phyloP scores from a whole-genome alignment of 1,139 yeast species.

The Taiozyma sp. region DNA sequence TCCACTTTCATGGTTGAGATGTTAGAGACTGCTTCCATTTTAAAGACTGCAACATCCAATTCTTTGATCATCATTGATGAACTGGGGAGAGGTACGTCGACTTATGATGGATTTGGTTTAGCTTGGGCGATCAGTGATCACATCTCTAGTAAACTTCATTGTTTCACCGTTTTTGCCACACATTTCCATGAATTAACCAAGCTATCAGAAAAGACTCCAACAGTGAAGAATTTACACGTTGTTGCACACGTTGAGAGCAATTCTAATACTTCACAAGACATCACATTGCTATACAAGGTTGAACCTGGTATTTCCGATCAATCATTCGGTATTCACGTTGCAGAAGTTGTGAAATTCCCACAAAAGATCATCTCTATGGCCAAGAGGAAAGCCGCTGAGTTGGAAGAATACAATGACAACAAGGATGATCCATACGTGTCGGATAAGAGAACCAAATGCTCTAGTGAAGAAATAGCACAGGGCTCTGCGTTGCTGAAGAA shows the following conservation, averaged over 20 bases:
- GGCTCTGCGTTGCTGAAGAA: constrained; percentile 55
- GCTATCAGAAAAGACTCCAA: constrained; percentile 54
- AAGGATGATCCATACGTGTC: constrained; percentile 29
- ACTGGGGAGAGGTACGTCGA: constrained; percentile 93
- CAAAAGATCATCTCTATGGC: constrained; percentile 89
- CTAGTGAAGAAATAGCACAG: constrained; percentile 45
- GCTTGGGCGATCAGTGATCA: constrained; percentile 96
- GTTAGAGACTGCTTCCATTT: constrained; percentile 91
- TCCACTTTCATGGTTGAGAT: constrained; percentile 98
- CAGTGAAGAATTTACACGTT: constrained; percentile 81
- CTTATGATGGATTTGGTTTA: constrained; percentile 95
- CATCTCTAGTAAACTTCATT: constrained; percentile 61
- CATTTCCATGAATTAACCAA: constrained; percentile 95
- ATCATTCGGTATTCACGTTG: constrained; percentile 96
- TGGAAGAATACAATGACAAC: constrained; percentile 61
- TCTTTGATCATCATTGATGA: constrained; percentile 92
- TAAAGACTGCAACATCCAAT: constrained; percentile 79
- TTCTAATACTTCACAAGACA: constrained; percentile 45
- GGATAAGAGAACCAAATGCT: constrained; percentile 45
- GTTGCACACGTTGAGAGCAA: constrained; percentile 77
- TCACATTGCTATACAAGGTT: constrained; percentile 84
- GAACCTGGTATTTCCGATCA: constrained; percentile 92
- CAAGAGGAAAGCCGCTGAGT: constrained; percentile 83
- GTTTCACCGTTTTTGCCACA: constrained; percentile 90
- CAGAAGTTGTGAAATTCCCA: constrained; percentile 93